These are phyloP conservation scores for Pseudevernia furfuracea DNA, from an alignment of 495 filamentous ascomycete species.

Conservation along the genomic window DNA sequence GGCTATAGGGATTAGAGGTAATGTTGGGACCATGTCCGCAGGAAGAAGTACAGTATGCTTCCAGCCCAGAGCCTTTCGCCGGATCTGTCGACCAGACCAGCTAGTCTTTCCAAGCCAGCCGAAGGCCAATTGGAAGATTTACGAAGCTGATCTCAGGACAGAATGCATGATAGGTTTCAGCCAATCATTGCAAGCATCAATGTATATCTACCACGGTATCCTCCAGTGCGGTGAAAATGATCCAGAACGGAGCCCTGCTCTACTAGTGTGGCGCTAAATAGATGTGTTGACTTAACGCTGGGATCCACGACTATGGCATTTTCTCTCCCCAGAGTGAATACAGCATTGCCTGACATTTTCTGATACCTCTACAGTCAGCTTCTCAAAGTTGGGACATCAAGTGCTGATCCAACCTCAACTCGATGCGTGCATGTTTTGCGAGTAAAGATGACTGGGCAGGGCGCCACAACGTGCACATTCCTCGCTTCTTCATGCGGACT, in stretches of 20 bases:
- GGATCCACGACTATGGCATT: constrained; percentile 1
- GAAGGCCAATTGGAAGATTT: neutral
- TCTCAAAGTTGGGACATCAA: neutral
- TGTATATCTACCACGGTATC: constrained; percentile 4
- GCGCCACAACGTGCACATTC: constrained; percentile 17
- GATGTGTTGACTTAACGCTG: constrained; percentile 8
- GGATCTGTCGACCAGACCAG: neutral
- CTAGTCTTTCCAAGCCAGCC: constrained; percentile 3
- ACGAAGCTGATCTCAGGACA: constrained; percentile 1
- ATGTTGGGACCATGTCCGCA: neutral
- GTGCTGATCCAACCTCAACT: neutral
- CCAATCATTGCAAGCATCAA: constrained; percentile 20
- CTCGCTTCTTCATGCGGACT: constrained; percentile 14
- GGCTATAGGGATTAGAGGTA: neutral
- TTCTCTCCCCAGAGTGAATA: neutral
- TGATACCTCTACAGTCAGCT: neutral
- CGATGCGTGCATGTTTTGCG: neutral
- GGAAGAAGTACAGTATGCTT: constrained; percentile 6
- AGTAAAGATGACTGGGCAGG: neutral
- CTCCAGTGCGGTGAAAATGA: constrained; percentile 5
- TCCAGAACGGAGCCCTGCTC: constrained; percentile 24
- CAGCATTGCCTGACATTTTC: neutral
- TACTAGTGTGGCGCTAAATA: constrained; percentile 23
- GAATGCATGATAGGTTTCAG: neutral
- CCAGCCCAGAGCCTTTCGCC: neutral